phyloP scores from a whole-genome alignment of 2,329 filamentous ascomycete species.

The Canariomyces notabilis region DNA sequence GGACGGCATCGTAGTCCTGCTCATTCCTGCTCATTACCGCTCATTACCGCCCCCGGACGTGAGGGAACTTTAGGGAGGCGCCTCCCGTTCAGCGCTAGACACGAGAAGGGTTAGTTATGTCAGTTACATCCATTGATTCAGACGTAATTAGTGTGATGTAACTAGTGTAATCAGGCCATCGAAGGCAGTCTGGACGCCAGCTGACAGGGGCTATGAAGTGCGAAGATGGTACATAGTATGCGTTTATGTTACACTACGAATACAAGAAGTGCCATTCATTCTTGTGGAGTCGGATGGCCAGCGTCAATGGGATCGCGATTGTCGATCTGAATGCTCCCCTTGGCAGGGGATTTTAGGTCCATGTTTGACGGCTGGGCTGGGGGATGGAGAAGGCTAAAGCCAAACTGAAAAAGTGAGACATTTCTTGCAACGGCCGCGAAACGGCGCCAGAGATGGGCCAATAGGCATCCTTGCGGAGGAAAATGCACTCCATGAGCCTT shows the following conservation, averaged over 20 bases:
- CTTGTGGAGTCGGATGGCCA: too few species aligned
- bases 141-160: too few species aligned
- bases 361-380: not conserved
- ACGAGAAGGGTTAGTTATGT: not conserved
- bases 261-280: too few species aligned
- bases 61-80: too few species aligned
- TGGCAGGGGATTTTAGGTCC: not conserved
- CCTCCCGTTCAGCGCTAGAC: slow-evolving; percentile 2
- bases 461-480: not conserved
- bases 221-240: too few species aligned
- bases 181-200: not conserved
- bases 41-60: too few species aligned
- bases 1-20: not conserved
- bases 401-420: slow-evolving; percentile 22
- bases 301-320: too few species aligned
- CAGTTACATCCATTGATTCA: not conserved
- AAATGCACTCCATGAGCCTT: slow-evolving; percentile 8
- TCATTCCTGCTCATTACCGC: too few species aligned
- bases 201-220: too few species aligned
- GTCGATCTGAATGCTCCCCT: not conserved
- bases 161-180: too few species aligned
- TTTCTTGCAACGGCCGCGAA: slow-evolving; percentile 19
- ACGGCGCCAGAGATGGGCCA: slow-evolving; percentile 11
- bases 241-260: too few species aligned
- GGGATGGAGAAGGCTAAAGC: slow-evolving; percentile 4